Base-by-base conservation (phyloP, 202 grass and related monocot species). In the Setaria viridis region DNA sequence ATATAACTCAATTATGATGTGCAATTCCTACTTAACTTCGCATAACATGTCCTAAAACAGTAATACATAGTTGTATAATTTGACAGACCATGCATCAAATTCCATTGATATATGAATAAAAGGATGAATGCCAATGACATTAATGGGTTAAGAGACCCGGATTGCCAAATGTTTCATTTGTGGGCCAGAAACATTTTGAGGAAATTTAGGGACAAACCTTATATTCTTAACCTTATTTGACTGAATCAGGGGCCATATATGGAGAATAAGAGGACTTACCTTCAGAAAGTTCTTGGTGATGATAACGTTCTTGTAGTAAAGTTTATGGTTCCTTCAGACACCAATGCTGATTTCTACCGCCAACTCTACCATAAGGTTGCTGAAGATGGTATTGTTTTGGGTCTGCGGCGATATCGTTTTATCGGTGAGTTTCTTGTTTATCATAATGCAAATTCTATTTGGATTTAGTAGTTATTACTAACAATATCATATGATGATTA, bases 241-340 rank as follows among this genome's bases (percentile, higher is more conserved):
- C 47, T 88, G 77, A 29, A 76, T 42, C 69, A 83, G 86, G 86
- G 86, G 5, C 86, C 86, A 16, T 83, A 88, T 78, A 11, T 88
- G 58, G 80, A 88, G 55, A 58, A 35, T 59, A 65, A 20, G 16
- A 90, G 71, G 76, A 86, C 88, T 56, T 70, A 65, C 45, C 15
- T 90, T 34, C 88, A 90, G 21, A 58, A 79, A 62, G 51, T 86
- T 29, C 9, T 90, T 57, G 83, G 88, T 60, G 88, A 82, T 77
- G 88, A 90, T 25, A 90, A 86, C 21, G 41, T 90, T 48, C 62
- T 90, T 55, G 29, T 81, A 47, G 83, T 90, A 67, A 90, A 90
- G 69, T 86, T 90, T 63, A 56, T 55, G 79, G 41, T 70, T 60
- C 17, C 50, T 57, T 75, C 56, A 51, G 45, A 59, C 8, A 35